A percentile compares a stretch with the other conserved stretches of the same genome.
These are phyloP conservation scores for Metarhizium rileyi DNA, from an alignment of 2,329 filamentous ascomycete species.

Conservation along the genomic window DNA sequence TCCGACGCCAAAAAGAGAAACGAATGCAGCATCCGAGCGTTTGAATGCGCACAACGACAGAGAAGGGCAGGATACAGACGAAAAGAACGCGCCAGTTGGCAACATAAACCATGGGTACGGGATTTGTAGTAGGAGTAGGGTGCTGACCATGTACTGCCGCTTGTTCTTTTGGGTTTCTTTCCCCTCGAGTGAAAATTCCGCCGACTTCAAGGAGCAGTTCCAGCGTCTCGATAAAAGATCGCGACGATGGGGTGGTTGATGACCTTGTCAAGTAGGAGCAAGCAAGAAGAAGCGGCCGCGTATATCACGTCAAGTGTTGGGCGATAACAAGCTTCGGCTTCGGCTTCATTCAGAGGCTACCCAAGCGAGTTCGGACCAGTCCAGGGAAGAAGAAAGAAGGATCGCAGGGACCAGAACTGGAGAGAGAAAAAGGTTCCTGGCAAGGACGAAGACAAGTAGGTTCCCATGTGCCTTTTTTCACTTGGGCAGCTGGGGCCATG, in stretches of 20 bases:
- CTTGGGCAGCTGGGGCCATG: slow-evolving; percentile 7
- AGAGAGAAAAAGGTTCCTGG: neutral
- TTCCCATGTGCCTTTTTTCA: slow-evolving; percentile 8
- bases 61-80: neutral
- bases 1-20: neutral
- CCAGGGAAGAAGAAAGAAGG: neutral
- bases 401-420: slow-evolving; percentile 1
- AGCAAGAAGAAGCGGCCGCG: neutral
- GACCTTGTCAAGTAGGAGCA: neutral
- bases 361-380: neutral
- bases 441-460: neutral
- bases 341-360: no score
- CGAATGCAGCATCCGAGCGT: neutral
- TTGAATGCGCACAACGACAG: neutral
- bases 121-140: neutral
- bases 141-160: neutral
- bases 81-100: neutral
- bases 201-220: neutral
- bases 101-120: neutral
- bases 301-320: neutral
- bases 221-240: neutral
- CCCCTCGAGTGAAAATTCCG: slow-evolving; percentile 1
- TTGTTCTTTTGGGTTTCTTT: neutral
- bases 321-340: neutral
- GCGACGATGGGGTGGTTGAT: neutral